Conservation (phyloP, 1,284 basidiomycete species). For the Trichosporon sp. region DNA sequence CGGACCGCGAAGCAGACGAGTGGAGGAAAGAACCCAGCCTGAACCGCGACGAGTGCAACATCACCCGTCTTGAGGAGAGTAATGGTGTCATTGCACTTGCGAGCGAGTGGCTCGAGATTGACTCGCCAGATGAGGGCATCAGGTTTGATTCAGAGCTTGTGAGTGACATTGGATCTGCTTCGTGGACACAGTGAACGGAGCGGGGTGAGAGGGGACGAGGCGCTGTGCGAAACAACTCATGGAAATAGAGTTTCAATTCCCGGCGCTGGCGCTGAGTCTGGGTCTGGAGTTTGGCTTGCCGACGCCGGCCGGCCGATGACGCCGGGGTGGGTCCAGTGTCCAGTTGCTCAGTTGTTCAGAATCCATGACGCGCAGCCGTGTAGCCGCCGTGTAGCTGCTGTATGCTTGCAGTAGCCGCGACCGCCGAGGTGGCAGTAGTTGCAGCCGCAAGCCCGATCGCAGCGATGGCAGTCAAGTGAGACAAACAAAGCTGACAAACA, state of each 20-base stretch:
- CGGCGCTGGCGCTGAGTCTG: no score
- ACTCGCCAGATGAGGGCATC: conserved; percentile 87
- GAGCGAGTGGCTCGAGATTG: conserved; percentile 92
- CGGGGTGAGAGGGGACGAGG: no score
- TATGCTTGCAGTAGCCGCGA: no score
- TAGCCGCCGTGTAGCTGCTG: no score
- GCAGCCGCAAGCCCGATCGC: no score
- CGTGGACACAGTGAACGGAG: no score
- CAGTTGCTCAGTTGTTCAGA: no score
- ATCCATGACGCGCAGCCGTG: no score
- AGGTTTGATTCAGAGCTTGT: conserved; percentile 94
- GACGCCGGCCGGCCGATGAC: no score
- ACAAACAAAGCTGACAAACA: conserved; percentile 40
- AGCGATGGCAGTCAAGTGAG: no score
- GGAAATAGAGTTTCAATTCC: neutral
- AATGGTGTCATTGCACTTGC: conserved; percentile 69
- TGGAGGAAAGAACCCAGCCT: conserved; percentile 84
- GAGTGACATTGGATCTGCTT: conserved; percentile 37
- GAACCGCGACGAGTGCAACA: conserved; percentile 75
- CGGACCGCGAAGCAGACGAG: conserved; percentile 70
- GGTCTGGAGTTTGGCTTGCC: no score
- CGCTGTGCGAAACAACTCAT: neutral
- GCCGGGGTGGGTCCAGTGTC: neutral
- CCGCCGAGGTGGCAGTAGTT: no score
- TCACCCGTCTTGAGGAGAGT: conserved; percentile 84